Evolutionary conservation across 176 grass and related monocot genomes (phyloP), one percentile per base, ranked within the genome.

Genomic region (Poa pratensis): DNA sequence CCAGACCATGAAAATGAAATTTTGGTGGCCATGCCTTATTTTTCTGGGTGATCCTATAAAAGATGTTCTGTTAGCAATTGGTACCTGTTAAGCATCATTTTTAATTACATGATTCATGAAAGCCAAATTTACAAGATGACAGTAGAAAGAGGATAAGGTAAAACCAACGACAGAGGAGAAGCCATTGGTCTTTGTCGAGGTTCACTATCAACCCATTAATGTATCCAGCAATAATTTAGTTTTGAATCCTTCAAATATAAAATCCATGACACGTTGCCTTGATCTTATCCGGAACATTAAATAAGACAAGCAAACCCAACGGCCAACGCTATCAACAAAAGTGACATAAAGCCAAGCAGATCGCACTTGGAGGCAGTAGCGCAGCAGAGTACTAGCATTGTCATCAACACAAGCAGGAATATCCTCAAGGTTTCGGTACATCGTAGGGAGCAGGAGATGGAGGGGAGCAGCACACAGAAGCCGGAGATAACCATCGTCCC

Each of bases 401-500:
- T 5, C 13, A 43, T 17, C 17, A 34, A 24, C 46, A 9, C 46
- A n/a, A 60, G 51, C 20, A 39, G 27, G 42, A 42, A n/a, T 17
- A 72, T 39, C 54, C 5, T 65, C 58, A 54, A 84, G 58, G 42
- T 50, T 64, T 46, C 32, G 53, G 4, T 45, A 2, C 55, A 6
- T 5, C 55, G 30, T 3, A 60, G 68, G 26, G 32, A 83, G 54
- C 39, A 6, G 37, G 20, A 75, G 76, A 90, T 90, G 85, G 89
- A 90, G 58, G 85, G 69, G 51, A 87, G 78, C 30, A 87, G 73
- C 30, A 76, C 40, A 30, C 30, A 42, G 27, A 10, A 17, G 60
- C 81, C 76, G 51, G 81, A 90, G 89, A 87, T 90, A 27, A 80
- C 85, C 51, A 43, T 87, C 80, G 50, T 32, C 0, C 54, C 65